These are phyloP conservation scores for Xylaria hypoxylon DNA, from an alignment of 2,329 filamentous ascomycete species.

Conservation along the genomic window DNA sequence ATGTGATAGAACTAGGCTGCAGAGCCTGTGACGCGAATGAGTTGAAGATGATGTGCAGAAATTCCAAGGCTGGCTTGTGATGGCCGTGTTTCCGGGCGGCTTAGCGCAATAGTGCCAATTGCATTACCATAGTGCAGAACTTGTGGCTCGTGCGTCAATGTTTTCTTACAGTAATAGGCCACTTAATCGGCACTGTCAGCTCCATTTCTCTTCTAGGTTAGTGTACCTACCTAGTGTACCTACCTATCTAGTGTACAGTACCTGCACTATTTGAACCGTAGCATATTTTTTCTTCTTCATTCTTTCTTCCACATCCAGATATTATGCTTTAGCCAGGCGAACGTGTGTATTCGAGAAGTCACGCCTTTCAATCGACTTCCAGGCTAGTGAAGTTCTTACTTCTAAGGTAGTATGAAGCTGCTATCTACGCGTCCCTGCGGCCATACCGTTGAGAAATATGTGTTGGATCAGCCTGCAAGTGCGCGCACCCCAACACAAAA, in stretches of 20 bases:
- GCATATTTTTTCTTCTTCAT: too few species aligned
- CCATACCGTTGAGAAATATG: neutral
- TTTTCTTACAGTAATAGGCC: neutral
- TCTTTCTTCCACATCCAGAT: too few species aligned
- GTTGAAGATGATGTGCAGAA: slow-evolving; percentile 29
- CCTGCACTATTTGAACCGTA: too few species aligned
- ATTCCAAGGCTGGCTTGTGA: slow-evolving; percentile 35
- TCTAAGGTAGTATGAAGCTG: neutral
- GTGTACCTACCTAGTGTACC: neutral
- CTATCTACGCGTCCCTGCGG: neutral
- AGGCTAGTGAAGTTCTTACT: neutral
- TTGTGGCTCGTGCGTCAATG: slow-evolving; percentile 27
- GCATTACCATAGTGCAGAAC: slow-evolving; percentile 27
- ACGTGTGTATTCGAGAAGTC: too few species aligned
- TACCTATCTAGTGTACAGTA: too few species aligned
- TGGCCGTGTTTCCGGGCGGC: slow-evolving; percentile 10
- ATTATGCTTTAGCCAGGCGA: too few species aligned
- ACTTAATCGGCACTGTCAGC: neutral
- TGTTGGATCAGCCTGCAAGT: slow-evolving; percentile 14
- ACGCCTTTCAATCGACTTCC: too few species aligned
- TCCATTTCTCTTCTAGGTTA: slow-evolving; percentile 12
- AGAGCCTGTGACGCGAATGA: slow-evolving; percentile 27
- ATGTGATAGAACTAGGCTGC: slow-evolving; percentile 26
- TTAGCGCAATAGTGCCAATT: slow-evolving; percentile 26
- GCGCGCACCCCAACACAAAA: slow-evolving; percentile 6